A percentile compares a stretch with the other conserved stretches of the same genome.
Evolutionary conservation across 2,329 filamentous ascomycete species (phyloP).

Genomic region (Penicillium sp.): DNA sequence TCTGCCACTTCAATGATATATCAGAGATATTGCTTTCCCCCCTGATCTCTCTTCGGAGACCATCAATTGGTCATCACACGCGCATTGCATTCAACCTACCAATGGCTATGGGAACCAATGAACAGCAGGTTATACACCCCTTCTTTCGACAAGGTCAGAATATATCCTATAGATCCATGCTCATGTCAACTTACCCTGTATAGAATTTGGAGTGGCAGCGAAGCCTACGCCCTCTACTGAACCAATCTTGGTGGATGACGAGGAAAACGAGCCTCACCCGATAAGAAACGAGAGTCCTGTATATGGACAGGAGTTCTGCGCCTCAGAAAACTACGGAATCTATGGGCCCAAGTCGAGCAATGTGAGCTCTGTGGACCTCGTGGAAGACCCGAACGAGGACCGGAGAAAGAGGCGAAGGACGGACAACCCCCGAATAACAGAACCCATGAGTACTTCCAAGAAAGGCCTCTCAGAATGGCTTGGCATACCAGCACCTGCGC

Average conservation of each 20-base stretch:
- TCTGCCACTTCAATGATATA: constrained; percentile 5
- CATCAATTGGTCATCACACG: constrained; percentile 25
- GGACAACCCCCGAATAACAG: constrained; percentile 13
- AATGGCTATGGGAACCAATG: constrained; percentile 40
- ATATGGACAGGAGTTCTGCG: not conserved
- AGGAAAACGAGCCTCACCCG: not conserved
- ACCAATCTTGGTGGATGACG: not conserved
- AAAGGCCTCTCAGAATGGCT: constrained; percentile 20
- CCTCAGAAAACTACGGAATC: not conserved
- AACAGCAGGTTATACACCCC: constrained; percentile 40
- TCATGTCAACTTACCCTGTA: not conserved
- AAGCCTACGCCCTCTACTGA: constrained; percentile 7
- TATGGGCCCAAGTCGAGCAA: not conserved
- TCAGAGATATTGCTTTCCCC: not conserved
- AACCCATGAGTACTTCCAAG: constrained; percentile 7
- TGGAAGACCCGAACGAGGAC: constrained; percentile 34
- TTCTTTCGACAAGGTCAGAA: constrained; percentile 42
- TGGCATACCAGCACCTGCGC: not conserved
- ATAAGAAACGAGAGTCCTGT: not conserved
- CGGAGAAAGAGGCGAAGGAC: constrained; percentile 40
- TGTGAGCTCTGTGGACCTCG: not conserved
- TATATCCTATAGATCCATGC: not conserved
- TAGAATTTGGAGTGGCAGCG: constrained; percentile 19
- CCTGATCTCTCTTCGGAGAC: constrained; percentile 19
- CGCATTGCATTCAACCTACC: constrained; percentile 23